These are phyloP conservation scores for Rhodotorula diobovata DNA, from an alignment of 768 basidiomycete species.

Conservation along the genomic window DNA sequence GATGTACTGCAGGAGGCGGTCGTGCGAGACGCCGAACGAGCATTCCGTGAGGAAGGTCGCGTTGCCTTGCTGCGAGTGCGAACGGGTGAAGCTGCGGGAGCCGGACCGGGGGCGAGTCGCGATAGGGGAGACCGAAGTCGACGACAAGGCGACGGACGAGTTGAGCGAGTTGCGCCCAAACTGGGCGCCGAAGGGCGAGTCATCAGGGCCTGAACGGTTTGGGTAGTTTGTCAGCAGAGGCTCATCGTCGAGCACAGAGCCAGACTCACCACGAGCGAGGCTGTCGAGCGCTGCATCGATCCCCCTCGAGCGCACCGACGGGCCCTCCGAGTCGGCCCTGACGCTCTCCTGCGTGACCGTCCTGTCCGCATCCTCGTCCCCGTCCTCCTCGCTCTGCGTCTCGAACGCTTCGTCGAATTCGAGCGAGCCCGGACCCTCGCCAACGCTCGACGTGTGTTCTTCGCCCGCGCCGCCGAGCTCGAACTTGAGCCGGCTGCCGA, in stretches of 20 bases:
- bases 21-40: conserved; percentile 90
- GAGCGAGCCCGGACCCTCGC: conserved; percentile 15
- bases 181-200: background rate
- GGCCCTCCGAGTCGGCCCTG: conserved; percentile 45
- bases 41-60: conserved; percentile 87
- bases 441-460: conserved; percentile 44
- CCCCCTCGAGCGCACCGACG: conserved; percentile 69
- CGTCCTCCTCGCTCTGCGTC: conserved; percentile 29
- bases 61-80: conserved; percentile 45
- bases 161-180: background rate
- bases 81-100: conserved; percentile 30
- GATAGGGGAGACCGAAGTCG: background rate
- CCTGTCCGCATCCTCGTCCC: conserved; percentile 30
- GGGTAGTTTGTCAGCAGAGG: background rate
- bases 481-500: background rate
- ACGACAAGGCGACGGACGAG: conserved; percentile 1
- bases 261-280: conserved; percentile 60
- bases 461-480: conserved; percentile 39
- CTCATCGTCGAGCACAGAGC: too few relatives aligned
- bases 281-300: conserved; percentile 75
- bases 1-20: conserved; percentile 81
- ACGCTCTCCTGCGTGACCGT: conserved; percentile 20
- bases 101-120: background rate
- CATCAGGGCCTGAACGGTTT: background rate
- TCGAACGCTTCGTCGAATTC: conserved; percentile 35